These are phyloP conservation scores for Linnemannia elongata DNA, from an alignment of 192 early-diverging fungal species.

Conservation along the genomic window DNA sequence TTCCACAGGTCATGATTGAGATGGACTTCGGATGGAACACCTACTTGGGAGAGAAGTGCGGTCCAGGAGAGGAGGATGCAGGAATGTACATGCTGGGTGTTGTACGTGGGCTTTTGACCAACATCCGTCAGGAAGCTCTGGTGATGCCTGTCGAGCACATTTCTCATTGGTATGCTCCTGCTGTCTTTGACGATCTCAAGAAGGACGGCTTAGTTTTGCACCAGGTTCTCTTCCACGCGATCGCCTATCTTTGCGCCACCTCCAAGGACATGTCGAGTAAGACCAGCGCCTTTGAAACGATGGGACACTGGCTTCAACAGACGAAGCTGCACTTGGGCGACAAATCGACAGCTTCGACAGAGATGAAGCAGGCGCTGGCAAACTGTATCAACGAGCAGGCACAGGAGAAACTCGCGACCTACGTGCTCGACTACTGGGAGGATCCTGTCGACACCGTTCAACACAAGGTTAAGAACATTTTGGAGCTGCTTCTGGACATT, in stretches of 20 bases:
- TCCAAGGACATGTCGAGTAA: constrained; percentile 77
- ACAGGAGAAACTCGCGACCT: constrained; percentile 74
- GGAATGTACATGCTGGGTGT: constrained; percentile 61
- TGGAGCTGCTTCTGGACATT: constrained; percentile 78
- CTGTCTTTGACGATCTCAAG: constrained; percentile 37
- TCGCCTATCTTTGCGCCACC: constrained; percentile 72
- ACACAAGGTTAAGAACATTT: constrained; percentile 77
- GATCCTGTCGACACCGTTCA: constrained; percentile 89
- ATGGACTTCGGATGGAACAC: constrained; percentile 55
- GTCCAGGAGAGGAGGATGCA: constrained; percentile 52
- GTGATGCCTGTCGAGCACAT: constrained; percentile 41
- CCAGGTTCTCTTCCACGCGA: constrained; percentile 72
- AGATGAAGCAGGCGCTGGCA: constrained; percentile 39
- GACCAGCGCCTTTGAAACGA: constrained; percentile 79
- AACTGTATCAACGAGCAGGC: constrained; percentile 41
- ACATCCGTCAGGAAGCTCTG: constrained; percentile 54
- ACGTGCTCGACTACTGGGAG: constrained; percentile 88
- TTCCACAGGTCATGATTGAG: constrained; percentile 37
- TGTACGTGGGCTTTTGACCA: constrained; percentile 63
- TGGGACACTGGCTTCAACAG: constrained; percentile 78
- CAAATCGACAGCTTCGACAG: constrained; percentile 23
- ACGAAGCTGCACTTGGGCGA: constrained; percentile 57
- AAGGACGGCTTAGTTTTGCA: constrained; percentile 55
- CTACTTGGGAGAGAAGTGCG: constrained; percentile 46
- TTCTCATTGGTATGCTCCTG: constrained; percentile 41